Evolutionary conservation across 2,329 filamentous ascomycete species (phyloP), one percentile per base, ranked within the genome.

Genomic region (Aureobasidium sp.): DNA sequence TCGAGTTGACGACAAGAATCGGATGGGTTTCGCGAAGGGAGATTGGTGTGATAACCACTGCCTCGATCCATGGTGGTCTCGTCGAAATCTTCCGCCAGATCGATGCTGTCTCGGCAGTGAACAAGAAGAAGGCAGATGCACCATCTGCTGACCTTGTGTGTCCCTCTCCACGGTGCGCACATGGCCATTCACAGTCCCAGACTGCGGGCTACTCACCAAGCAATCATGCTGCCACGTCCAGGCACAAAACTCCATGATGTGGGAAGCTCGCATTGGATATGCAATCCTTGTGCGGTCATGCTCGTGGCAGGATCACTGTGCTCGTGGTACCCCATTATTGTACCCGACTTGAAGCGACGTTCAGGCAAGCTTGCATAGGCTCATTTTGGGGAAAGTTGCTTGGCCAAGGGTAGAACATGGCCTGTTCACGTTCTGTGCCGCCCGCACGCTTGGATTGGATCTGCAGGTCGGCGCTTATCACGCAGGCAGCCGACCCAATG

Each of bases 371-470:
- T 41, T 41, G 38, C 38, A 41, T 41, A 41, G 35, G 21, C 35
- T 32, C 37, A 34, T 34, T 14, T 40, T 41, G 17, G 48, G 19
- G 37, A 51, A 32, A 19, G 32, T 22, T 40, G 27, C 37, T 29
- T 50, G 27, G 25, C 47, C 35, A 50, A 6, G 25, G 25, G 32
- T 11, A 21, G 24, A 40, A 45, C 29, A 32, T 30, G 37, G 48
- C 48, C 48, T 35, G 50, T 53, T 38, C 50, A 32, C n/a, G 21
- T 29, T 44, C 22, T 53, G 50, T 44, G 50, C 39, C 50, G 50
- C 39, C 41, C 41, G 39, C 40, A 47, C 17, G 29, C 39, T 53
- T 53, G 39, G 50, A 53, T 44, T 40, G 27, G 51, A 53, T 53
- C 51, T 53, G 40, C 51, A 47, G 32, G 51, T 30, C 30, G 39